Evolutionary conservation across 805 yeast genomes (phyloP), one percentile per base, ranked within the genome.

Genomic region (Metschnikowia continentalis): DNA sequence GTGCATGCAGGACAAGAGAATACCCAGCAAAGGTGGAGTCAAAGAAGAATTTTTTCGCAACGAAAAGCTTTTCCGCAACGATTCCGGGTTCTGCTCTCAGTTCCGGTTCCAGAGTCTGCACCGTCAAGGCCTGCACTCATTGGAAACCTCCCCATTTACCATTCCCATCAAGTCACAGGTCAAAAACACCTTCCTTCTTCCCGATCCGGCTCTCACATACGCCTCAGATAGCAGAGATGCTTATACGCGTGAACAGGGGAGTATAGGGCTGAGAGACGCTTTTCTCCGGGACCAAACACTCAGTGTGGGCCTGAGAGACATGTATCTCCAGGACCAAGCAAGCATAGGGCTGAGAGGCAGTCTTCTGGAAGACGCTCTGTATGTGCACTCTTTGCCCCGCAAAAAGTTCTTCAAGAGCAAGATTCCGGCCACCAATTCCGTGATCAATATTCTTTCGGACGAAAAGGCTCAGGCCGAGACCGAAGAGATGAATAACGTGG

Each of bases 121-220:
- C 4, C 20, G 35, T 11, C 22, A 11, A 3, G 53, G 49, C 6
- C 61, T 63, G 15, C 52, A 56, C 0, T 64, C 71, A 1, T 60
- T 67, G 6, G 54, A 55, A 35, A 63, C 65, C 1, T 63, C 66
- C 5, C 69, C 68, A 11, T 66, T 61, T 51, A 63, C 70, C 5
- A 54, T 52, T 10, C 71, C 72, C 3, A 38, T 64, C 42, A 62
- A 61, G 45, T 57, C 68, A 5, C 54, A 37, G 49, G 46, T 57
- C 47, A 48, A 49, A 32, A 51, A 37, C 20, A 61, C 54, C 23
- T 74, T 74, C 46, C 52, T 58, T 22, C 60, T 74, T 42, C 77
- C 77, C 0, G 78, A 71, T 52, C 75, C 77, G 4, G 77, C 77
- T 6, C 43, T 54, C 35, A 13, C 50, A 1, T 39, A 46, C 14